Evolutionary conservation across 257 asterid species (phyloP).

Genomic region (Gentiana straminea): DNA sequence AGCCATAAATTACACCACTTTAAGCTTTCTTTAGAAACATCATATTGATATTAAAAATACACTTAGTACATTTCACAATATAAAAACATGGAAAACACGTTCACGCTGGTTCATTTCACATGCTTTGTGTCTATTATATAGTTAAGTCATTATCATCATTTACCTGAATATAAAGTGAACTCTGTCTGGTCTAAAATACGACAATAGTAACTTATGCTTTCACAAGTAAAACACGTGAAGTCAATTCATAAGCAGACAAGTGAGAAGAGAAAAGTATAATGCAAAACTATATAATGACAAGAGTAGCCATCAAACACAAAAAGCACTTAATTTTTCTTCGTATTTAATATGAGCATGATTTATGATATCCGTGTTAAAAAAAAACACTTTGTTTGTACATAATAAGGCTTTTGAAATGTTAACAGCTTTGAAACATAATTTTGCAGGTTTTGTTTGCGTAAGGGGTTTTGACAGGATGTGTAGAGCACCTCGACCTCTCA

Average conservation of each 20-base stretch:
- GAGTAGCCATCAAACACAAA: no score
- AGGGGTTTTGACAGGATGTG: constrained; percentile 29
- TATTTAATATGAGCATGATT: not conserved
- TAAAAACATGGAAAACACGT: constrained; percentile 5
- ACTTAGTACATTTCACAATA: constrained; percentile 3
- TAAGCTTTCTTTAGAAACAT: not conserved
- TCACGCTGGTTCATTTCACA: not conserved
- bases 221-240: not conserved
- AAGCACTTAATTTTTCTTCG: not conserved
- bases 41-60: not conserved
- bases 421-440: constrained; percentile 10
- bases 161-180: not conserved
- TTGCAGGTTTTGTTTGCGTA: constrained; percentile 41
- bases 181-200: not conserved
- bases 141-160: not conserved
- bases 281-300: no score
- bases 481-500: constrained; percentile 30
- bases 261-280: no score
- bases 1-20: not conserved
- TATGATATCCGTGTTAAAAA: not conserved
- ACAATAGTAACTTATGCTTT: not conserved
- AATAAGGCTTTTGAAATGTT: not conserved
- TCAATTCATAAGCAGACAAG: not conserved
- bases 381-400: not conserved
- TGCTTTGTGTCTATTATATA: not conserved